phyloP scores from a whole-genome alignment of 2,329 filamentous ascomycete genomes.

The Aschersonia sp. region DNA sequence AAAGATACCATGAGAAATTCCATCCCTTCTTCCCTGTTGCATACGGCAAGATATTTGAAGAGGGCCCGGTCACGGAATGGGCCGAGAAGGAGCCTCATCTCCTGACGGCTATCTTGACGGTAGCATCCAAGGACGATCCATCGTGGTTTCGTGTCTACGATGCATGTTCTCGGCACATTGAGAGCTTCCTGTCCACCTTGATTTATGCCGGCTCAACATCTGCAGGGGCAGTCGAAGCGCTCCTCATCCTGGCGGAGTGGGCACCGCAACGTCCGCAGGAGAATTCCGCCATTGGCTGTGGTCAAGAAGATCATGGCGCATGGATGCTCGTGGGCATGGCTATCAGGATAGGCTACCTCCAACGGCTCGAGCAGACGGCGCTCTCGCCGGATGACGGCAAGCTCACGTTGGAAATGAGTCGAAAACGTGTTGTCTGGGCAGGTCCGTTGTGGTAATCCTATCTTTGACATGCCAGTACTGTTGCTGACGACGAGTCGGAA shows the following conservation, averaged over 20 bases:
- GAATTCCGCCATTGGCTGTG: slow-evolving; percentile 49
- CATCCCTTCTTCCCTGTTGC: slow-evolving; percentile 59
- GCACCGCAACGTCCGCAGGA: slow-evolving; percentile 49
- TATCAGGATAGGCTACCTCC: slow-evolving; percentile 53
- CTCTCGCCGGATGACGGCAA: slow-evolving; percentile 45
- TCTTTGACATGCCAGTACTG: no score
- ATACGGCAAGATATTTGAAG: slow-evolving; percentile 40
- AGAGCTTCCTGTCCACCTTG: slow-evolving; percentile 49
- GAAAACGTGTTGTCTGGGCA: slow-evolving; percentile 55
- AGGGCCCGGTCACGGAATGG: slow-evolving; percentile 35
- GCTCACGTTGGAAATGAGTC: slow-evolving; percentile 43
- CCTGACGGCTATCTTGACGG: slow-evolving; percentile 54
- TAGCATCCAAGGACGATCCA: slow-evolving; percentile 56
- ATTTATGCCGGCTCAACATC: slow-evolving; percentile 51
- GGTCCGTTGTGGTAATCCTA: slow-evolving; percentile 13
- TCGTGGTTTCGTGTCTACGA: slow-evolving; percentile 49
- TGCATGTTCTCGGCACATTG: slow-evolving; percentile 55
- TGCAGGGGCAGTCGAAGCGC: slow-evolving; percentile 56
- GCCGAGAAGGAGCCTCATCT: slow-evolving; percentile 50
- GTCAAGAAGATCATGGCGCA: slow-evolving; percentile 58
- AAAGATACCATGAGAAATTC: slow-evolving; percentile 47
- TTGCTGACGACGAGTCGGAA: slow-evolving; percentile 3
- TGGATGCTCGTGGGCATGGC: slow-evolving; percentile 68
- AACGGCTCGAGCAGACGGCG: slow-evolving; percentile 53
- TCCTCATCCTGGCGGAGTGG: slow-evolving; percentile 60